Base-by-base conservation (phyloP, 306 rosid species). In the Citrullus colocynthis region DNA sequence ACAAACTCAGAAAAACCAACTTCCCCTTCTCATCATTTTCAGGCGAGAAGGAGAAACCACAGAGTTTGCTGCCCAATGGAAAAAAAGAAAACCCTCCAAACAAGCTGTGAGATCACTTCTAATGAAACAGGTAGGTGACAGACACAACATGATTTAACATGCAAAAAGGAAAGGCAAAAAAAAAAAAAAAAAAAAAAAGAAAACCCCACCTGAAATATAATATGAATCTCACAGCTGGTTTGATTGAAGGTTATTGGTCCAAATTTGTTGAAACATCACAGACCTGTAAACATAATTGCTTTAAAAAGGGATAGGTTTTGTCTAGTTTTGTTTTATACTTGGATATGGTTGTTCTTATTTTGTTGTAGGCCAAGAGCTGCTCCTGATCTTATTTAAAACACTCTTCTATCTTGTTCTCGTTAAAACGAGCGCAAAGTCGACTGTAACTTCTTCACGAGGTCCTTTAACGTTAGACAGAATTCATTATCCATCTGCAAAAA, bases 401-500 rank as follows among this genome's bases (percentile, higher is more conserved):
- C 18, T 39, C 30, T 41, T 65, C 28, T 66, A 30, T 30, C 78
- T 80, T 24, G 28, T 24, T 78, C 80, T 90, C 88, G 86, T 82
- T 84, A 84, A 85, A 91, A 84, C 74, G 78, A 78, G 37, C 80
- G 66, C 15, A 90, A 83, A 58, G 89, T 89, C 21, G 87, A 74
- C 6, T 89, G 96, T 75, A 94, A 87, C 59, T 79, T 88, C 80
- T 82, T 88, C 82, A 90, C 91, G 21, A 94, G 83, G 74, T 94
- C 97, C 87, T 90, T 84, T 84, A 86, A 66, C 49, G 95, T 82
- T 84, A 92, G 78, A 86, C 85, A 75, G 67, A 92, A 94, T 58
- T 87, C 93, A 79, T 51, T 62, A 37, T 89, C 90, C 98, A 90
- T 91, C 98, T 94, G 97, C 82, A 83, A 73, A 79, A 24, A 79